Evolutionary conservation across 345 rosid genomes (phyloP).

Genomic region (Moricandia moricandioides): DNA sequence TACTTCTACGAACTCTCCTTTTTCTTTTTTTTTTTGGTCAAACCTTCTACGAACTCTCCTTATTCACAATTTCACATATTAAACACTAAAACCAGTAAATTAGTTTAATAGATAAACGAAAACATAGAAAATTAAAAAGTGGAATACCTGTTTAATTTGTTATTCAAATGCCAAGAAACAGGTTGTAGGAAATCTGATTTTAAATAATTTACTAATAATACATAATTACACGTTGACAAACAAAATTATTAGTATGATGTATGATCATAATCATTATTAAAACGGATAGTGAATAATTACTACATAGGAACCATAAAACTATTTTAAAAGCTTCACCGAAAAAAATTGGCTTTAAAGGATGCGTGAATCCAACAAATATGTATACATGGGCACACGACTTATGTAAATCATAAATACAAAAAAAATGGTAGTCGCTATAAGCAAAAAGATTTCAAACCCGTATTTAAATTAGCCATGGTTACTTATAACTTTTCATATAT

Average conservation of each 20-base stretch:
- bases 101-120: not conserved
- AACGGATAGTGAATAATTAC: not conserved
- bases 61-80: conserved; percentile 12
- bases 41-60: conserved; percentile 22
- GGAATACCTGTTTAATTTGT: too few species aligned
- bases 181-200: not conserved
- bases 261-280: too few species aligned
- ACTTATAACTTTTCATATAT: not conserved
- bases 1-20: conserved; percentile 22
- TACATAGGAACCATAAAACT: not conserved
- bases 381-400: not conserved
- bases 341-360: too few species aligned
- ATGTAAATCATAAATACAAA: too few species aligned
- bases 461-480: not conserved
- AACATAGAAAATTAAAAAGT: not conserved
- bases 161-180: not conserved
- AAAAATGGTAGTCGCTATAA: not conserved
- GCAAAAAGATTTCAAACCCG: not conserved
- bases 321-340: not conserved
- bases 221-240: too few species aligned
- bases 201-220: not conserved
- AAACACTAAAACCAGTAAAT: not conserved
- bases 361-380: not conserved
- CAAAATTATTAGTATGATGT: too few species aligned
- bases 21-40: too few species aligned